Evolutionary conservation across 2,329 filamentous ascomycete genomes (phyloP), one percentile per base, ranked within the genome.

Genomic region (Talaromyces pinophilus): DNA sequence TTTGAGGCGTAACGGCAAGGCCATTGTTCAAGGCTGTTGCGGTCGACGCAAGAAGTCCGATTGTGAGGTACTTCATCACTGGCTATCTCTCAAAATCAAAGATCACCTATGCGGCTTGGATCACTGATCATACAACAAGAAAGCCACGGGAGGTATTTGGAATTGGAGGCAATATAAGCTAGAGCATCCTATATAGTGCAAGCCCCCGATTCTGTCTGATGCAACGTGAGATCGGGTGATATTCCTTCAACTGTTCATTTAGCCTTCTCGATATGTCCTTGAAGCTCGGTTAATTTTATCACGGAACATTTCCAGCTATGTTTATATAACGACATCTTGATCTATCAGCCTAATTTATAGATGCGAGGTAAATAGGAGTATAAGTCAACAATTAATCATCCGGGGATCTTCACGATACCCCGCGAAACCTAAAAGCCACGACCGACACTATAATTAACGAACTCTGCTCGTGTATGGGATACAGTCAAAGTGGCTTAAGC

Each of bases 1-100:
- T 62, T 50, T 65, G 63, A 46, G 64, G 67, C 2, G 67, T 68
- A 10, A 62, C 40, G 3, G 59, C 59, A 62, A 62, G 59, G 15
- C 59, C 59, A 62, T 62, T 62, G 15, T 62, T 62, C 42, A 62
- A 50, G 5, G 59, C 59, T 11, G 42, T 10, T 62, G 38, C 59
- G 19, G 59, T 62, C 4, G 15, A 22, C 19, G 22, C 59, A 62
- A 62, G 59, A 22, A 62, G 30, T 62, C 8, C 42, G 25, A 50
- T 17, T 25, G 42, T 25, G 19, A 48, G 19, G 15, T 19, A n/a
- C 42, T 48, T 61, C 59, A 61, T 61, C 22, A 46, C 48, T 48
- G 25, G 59, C 19, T n/a, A 35, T n/a, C 3, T 46, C 44, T 46
- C 19, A 22, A 22, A 46, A 8, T 46, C 19, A 46, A 46, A n/a